Evolutionary conservation across 805 yeast species (phyloP).

Genomic region (Pichia manshurica): DNA sequence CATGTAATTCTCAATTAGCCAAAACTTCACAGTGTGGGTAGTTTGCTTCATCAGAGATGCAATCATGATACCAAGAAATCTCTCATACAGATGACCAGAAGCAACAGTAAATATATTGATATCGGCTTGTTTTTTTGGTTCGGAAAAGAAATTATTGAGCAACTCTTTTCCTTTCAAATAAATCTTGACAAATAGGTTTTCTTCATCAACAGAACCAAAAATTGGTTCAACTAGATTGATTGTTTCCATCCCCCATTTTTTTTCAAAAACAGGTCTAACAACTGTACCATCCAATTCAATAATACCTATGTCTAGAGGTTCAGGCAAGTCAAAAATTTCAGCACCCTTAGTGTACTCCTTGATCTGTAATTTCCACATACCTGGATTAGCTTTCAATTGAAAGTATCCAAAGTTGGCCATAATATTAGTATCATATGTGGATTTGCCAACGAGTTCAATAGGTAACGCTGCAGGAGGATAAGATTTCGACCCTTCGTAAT

Average conservation of each 20-base stretch:
- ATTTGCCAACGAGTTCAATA: constrained; percentile 33
- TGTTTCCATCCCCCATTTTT: constrained; percentile 15
- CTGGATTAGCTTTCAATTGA: constrained; percentile 72
- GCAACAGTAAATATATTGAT: constrained; percentile 80
- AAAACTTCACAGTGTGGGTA: constrained; percentile 63
- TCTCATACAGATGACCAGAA: constrained; percentile 74
- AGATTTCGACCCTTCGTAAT: constrained; percentile 31
- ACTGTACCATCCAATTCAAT: constrained; percentile 41
- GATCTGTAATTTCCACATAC: constrained; percentile 52
- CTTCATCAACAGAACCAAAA: constrained; percentile 6
- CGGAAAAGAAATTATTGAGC: background rate
- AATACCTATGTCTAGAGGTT: constrained; percentile 20
- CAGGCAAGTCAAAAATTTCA: constrained; percentile 36
- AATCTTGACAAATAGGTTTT: background rate
- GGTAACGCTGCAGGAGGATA: constrained; percentile 47
- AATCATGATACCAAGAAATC: constrained; percentile 72
- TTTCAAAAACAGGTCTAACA: constrained; percentile 39
- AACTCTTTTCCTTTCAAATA: constrained; percentile 4
- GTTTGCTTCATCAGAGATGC: constrained; percentile 67
- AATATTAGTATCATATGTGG: constrained; percentile 51
- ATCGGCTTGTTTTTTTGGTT: constrained; percentile 42
- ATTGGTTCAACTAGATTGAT: constrained; percentile 8
- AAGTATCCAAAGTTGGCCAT: constrained; percentile 83
- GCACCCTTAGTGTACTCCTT: constrained; percentile 37
- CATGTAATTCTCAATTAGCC: constrained; percentile 80